Evolutionary conservation across 345 rosid species (phyloP), one percentile per base, ranked within the genome.

Genomic region (Turnera subulata): DNA sequence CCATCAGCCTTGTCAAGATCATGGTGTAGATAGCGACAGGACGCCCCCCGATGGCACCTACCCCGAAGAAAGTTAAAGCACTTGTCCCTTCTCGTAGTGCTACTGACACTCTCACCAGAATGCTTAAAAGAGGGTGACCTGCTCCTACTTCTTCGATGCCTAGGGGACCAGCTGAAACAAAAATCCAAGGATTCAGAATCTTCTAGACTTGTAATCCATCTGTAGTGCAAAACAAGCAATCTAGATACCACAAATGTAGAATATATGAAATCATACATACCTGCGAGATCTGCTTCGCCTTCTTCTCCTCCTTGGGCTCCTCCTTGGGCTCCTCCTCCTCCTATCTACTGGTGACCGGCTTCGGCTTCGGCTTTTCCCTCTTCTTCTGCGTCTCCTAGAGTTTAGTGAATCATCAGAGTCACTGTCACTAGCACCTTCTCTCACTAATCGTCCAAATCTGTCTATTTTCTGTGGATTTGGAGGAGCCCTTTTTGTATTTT

Each of bases 61-160:
- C 91, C 83, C 17, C 83, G 76, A 50, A 58, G 68, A 65, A 75
- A 84, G 70, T 84, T 76, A 64, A 84, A 82, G 69, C 91, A 84
- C 16, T 58, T 62, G 78, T 58, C 71, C 67, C 51, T 64, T 79
- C 39, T 39, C 72, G 59, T 59, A 22, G 76, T 66, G 19, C 66
- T 67, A 56, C 56, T 58, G 43, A 50, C 23, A 12, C 61, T 56
- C 33, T 67, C 69, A 46, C 61, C 59, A 1, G 38, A 37, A 58
- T 60, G 82, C 62, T 73, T 72, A 19, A 19, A 70, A 69, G 52
- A 25, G 23, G 79, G 80, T 61, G 84, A 79, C 70, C 82, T 76
- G 57, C 78, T 73, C 72, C 82, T 76, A 55, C 78, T 73, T 66
- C 67, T 62, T 21, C 58, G 48, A 48, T 60, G 54, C 50, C 72